Evolutionary conservation across 2,329 filamentous ascomycete genomes (phyloP), one percentile per base, ranked within the genome.

Genomic region (Xylaria sp.): DNA sequence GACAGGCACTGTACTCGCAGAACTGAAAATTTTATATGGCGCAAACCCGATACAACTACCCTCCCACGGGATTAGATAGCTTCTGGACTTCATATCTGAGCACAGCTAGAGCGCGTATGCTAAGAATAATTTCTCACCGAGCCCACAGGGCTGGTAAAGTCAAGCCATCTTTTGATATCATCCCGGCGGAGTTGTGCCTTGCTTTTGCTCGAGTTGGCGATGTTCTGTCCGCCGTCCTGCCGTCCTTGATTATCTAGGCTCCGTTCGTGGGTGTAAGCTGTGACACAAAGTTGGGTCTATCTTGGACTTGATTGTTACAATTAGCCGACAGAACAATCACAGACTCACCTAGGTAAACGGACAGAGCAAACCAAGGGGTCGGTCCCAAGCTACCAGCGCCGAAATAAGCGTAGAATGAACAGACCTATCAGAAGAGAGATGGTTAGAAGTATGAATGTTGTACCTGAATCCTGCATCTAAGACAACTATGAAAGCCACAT

Each of bases 401-500:
- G 13, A 37, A 41, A 37, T 55, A 63, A 50, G 57, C 31, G 39
- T 9, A 31, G 20, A 28, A 52, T 28, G 28, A 46, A 28, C 31
- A 37, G 41, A 31, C 41, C 39, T 63, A 60, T 50, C 55, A 64
- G 60, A 48, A 63, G 20, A 39, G 28, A 39, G 60, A 51, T 41
- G n/a, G 18, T 51, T 65, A 34, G 41, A 63, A 41, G 46, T 41
- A 62, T 55, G 60, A 56, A 68, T 51, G 18, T 6, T 34, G 59
- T 68, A 54, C 56, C 44, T 61, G 60, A 15, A 63, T 65, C 28
- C 31, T 67, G 55, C 54, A 69, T 65, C 65, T 66, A 62, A 63
- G 52, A 66, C 58, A 66, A 25, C 60, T 48, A 59, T 44, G 37
- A 60, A 65, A 70, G 70, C 70, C 60, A 71, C 68, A 68, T 46